Evolutionary conservation across 225 moss, liverwort and hornwort species (phyloP).

Genomic region (Ulota crispa): DNA sequence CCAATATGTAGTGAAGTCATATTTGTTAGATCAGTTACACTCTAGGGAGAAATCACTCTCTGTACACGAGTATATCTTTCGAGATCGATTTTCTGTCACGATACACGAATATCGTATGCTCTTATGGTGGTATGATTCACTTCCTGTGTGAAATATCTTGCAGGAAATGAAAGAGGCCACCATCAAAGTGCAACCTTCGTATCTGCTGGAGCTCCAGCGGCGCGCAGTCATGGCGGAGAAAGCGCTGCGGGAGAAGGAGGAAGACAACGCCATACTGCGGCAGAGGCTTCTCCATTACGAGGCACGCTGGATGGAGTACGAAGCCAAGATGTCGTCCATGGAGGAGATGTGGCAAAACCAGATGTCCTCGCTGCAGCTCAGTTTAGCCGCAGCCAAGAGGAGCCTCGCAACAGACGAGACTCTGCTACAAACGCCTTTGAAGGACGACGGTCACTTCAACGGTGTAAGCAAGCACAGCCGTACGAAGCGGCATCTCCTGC

Average conservation of each 20-base stretch:
- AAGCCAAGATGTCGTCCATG: constrained; percentile 96
- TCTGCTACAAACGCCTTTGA: constrained; percentile 52
- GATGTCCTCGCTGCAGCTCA: constrained; percentile 92
- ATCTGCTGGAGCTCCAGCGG: constrained; percentile 86
- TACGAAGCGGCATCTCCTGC: constrained; percentile 69
- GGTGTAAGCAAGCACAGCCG: constrained; percentile 58
- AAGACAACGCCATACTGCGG: constrained; percentile 85
- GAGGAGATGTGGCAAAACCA: constrained; percentile 99
- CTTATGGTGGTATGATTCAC: background rate
- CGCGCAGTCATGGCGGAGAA: constrained; percentile 94
- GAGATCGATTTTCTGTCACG: background rate
- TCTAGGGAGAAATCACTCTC: background rate
- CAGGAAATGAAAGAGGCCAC: constrained; percentile 66
- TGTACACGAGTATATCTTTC: background rate
- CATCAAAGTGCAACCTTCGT: constrained; percentile 87
- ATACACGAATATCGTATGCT: background rate
- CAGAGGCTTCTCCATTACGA: constrained; percentile 90
- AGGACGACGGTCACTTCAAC: constrained; percentile 66
- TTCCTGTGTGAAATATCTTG: background rate
- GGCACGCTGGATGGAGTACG: constrained; percentile 94
- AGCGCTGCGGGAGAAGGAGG: constrained; percentile 84
- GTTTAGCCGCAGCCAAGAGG: constrained; percentile 93
- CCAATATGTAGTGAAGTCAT: background rate
- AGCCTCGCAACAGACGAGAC: constrained; percentile 83
- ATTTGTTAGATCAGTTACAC: background rate